Base-by-base conservation (phyloP, 2,329 filamentous ascomycete species). In the Talaromyces sp. region DNA sequence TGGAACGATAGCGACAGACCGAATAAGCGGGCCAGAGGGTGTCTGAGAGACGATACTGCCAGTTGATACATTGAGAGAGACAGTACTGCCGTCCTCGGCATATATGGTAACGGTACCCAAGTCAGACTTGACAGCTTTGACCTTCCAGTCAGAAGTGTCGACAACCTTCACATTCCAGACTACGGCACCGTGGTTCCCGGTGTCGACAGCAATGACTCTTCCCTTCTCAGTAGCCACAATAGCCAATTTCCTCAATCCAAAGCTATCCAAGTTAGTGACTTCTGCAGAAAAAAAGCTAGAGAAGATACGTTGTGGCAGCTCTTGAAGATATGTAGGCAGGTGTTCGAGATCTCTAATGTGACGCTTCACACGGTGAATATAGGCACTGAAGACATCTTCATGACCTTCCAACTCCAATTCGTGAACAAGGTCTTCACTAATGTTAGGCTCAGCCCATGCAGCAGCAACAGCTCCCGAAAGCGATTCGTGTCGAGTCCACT, bases 211-310 rank as follows among this genome's bases (percentile, higher is more conserved):
- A 69, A 93, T 90, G 19, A 98, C 79, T 68, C 90, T 88, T 14
- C 93, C 93, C 64, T 88, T 88, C 63, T 87, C 84, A 1, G 93
- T 97, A 6, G 90, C 93, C 60, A 97, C 82, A 65, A 97, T 82
- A 6, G 93, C 85, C 37, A 94, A 81, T 78, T 97, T 96, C 76
- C 91, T 89, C 78, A 97, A 94, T 4, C 94, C 94, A 75, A 98
- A 98, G 45, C 84, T 87, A 56, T 76, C 73, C 19, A 80, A 67
- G 16, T 82, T 79, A 9, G 84, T 82, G 0, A 85, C 85, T 37
- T 87, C 86, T 31, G 78, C 78, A 7, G 78, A 70, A 9, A 88
- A 73, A 16, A 92, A 81, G 68, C 87, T 89, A 67, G 85, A 85
- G 2, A 93, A 72, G 14, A 97, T 78, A 27, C 88, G 87, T 50